Conservation (phyloP, 495 filamentous ascomycete species). For the Neurospora sp. region DNA sequence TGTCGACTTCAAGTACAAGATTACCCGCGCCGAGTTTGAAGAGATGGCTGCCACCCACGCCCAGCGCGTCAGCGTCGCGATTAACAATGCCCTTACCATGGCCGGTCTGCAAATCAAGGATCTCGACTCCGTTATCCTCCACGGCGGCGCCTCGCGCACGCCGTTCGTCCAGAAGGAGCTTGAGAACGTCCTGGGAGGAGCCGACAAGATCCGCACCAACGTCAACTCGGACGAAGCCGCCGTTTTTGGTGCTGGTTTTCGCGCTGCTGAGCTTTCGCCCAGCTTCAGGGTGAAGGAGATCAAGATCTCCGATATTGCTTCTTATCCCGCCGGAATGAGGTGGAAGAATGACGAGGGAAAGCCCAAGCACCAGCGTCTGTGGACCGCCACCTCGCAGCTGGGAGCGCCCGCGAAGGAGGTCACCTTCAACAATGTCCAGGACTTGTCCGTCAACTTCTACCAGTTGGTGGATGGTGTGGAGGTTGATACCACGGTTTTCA, state of each 20-base stretch:
- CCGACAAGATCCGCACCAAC: slow-evolving; percentile 76
- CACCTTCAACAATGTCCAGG: slow-evolving; percentile 74
- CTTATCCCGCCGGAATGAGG: slow-evolving; percentile 61
- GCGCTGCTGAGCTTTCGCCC: slow-evolving; percentile 80
- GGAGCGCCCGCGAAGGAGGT: slow-evolving; percentile 72
- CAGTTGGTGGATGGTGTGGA: slow-evolving; percentile 51
- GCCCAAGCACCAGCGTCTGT: slow-evolving; percentile 53
- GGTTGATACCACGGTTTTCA: slow-evolving; percentile 41
- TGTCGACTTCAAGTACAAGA: slow-evolving; percentile 85
- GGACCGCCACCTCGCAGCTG: slow-evolving; percentile 65
- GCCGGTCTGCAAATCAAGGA: slow-evolving; percentile 66
- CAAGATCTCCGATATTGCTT: slow-evolving; percentile 58
- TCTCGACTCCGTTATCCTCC: slow-evolving; percentile 83
- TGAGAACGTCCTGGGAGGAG: slow-evolving; percentile 59
- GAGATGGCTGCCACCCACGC: slow-evolving; percentile 60
- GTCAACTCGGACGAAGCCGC: slow-evolving; percentile 97
- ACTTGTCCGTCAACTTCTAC: slow-evolving; percentile 73
- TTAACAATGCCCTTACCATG: slow-evolving; percentile 62
- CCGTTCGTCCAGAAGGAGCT: slow-evolving; percentile 90
- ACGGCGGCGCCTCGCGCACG: slow-evolving; percentile 82
- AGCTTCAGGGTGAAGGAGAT: slow-evolving; percentile 98
- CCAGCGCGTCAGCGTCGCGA: slow-evolving; percentile 54
- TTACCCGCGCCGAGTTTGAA: slow-evolving; percentile 76
- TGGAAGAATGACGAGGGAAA: slow-evolving; percentile 62
- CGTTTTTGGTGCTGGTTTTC: slow-evolving; percentile 93